Conservation (phyloP, 1,284 basidiomycete genomes). For the Mycena citricolor region DNA sequence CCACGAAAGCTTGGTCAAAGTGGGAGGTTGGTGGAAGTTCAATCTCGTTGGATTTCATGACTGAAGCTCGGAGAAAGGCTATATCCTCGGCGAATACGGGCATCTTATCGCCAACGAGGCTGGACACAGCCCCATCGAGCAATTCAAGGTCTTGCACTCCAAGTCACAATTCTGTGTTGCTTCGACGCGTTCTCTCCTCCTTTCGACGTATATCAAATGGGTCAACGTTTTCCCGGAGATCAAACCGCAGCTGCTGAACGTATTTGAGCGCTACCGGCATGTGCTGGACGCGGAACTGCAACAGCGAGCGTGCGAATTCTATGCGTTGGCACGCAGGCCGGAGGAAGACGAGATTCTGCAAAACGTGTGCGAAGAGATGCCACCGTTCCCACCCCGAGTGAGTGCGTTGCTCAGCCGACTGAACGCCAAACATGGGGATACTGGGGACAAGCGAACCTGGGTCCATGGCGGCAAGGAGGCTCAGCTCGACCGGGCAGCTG, state of each 20-base stretch:
- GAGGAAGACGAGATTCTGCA: slow-evolving; percentile 93
- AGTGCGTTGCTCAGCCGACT: slow-evolving; percentile 86
- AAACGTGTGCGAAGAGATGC: slow-evolving; percentile 98
- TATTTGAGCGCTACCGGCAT: slow-evolving; percentile 97
- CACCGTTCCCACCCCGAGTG: slow-evolving; percentile 93
- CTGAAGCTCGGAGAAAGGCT: slow-evolving; percentile 54
- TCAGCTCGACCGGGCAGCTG: slow-evolving; percentile 72
- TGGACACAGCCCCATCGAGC: slow-evolving; percentile 92
- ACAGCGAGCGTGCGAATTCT: slow-evolving; percentile 97
- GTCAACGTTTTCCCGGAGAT: slow-evolving; percentile 99
- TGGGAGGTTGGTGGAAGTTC: slow-evolving; percentile 66
- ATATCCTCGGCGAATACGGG: slow-evolving; percentile 96
- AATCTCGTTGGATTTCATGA: neutral
- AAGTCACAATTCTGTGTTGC: slow-evolving; percentile 96
- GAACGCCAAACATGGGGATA: slow-evolving; percentile 86
- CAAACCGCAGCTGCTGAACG: slow-evolving; percentile 88
- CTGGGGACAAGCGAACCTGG: slow-evolving; percentile 94
- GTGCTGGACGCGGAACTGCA: slow-evolving; percentile 98
- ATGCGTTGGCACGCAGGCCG: slow-evolving; percentile 75
- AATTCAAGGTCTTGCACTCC: slow-evolving; percentile 91
- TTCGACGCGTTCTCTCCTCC: slow-evolving; percentile 86
- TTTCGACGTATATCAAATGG: slow-evolving; percentile 99
- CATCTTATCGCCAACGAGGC: slow-evolving; percentile 95
- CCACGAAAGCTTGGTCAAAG: slow-evolving; percentile 97
- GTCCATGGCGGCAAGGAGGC: slow-evolving; percentile 92